Evolutionary conservation across 257 asterid species (phyloP).

Genomic region (Marsdenia floribunda): DNA sequence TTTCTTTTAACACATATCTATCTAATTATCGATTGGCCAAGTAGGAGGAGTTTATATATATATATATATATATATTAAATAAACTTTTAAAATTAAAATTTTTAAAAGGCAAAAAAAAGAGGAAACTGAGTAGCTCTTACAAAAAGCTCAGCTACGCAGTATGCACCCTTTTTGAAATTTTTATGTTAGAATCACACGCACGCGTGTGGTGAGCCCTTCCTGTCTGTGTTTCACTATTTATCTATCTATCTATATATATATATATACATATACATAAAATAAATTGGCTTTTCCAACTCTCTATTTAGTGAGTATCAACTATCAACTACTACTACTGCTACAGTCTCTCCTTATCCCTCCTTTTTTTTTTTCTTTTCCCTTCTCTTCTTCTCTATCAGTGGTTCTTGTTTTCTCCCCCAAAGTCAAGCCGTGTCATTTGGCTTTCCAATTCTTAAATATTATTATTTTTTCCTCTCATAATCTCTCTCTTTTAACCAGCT

Average conservation of each 20-base stretch:
- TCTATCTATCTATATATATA: not conserved
- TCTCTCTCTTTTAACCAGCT: constrained; percentile 14
- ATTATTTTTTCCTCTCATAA: constrained; percentile 5
- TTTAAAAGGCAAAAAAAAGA: constrained; percentile 15
- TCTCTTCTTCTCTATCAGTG: constrained; percentile 16
- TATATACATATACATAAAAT: not conserved
- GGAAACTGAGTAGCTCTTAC: constrained; percentile 22
- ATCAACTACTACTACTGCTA: constrained; percentile 13
- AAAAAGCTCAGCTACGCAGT: not conserved
- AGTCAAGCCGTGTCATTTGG: constrained; percentile 52
- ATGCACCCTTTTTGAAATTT: constrained; percentile 27
- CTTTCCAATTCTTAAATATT: constrained; percentile 23
- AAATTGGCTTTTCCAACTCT: not conserved
- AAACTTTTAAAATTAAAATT: not conserved
- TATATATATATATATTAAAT: no score
- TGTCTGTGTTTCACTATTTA: no score
- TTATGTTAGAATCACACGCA: constrained; percentile 29
- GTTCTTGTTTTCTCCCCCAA: constrained; percentile 31
- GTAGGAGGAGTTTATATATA: no score
- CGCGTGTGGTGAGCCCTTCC: constrained; percentile 24
- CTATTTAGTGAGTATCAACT: constrained; percentile 6
- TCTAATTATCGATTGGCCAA: no score
- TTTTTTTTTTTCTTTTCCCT: no score
- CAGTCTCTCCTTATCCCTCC: not conserved
- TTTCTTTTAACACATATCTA: no score